Base-by-base conservation (phyloP, 2,329 filamentous ascomycete genomes). In the Penicillium rolfsii region DNA sequence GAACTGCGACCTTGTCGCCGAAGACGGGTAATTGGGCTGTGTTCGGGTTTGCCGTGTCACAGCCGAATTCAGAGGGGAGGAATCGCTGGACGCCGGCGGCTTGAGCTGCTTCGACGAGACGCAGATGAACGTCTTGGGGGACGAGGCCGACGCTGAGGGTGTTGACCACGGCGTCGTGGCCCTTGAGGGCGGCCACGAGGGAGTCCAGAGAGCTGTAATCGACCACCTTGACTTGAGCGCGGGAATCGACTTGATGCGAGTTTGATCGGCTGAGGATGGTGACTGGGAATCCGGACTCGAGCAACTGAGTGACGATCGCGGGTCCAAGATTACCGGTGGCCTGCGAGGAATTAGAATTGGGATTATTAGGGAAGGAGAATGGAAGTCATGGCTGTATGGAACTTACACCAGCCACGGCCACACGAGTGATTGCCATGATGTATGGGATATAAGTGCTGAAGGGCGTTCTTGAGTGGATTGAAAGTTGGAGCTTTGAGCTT, bases 11-110 rank as follows among this genome's bases (percentile, higher is more conserved):
- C 52, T 78, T 78, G 52, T 67, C 64, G 1, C 49, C 64, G 64
- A 71, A 77, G 11, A 76, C 70, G 3, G 76, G 75, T 4, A 76
- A 58, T 12, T 62, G 59, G 1, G 65, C 40, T 14, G 63, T 58
- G 4, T 65, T 58, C 0, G 66, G 59, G 61, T 77, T 71, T 12
- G 56, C 33, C 0, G 71, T 71, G 57, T 78, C 68, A 36, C 66
- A 67, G 52, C 75, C 75, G 55, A 73, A 78, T 55, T 77, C 76
- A 0, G 75, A 76, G 0, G 76, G 76, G 7, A 77, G 58, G 59
- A 70, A 73, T 8, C 74, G 66, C 53, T 67, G 62, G 4, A 77
- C 73, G 0, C 70, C 69, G 1, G 73, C 71, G 8, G 66, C 67
- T 1, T 69, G 61, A 12, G 74, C 64, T 33, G 74, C 74, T 45